phyloP scores from a whole-genome alignment of 2,329 filamentous ascomycete species.

The Colletotrichum costaricense region DNA sequence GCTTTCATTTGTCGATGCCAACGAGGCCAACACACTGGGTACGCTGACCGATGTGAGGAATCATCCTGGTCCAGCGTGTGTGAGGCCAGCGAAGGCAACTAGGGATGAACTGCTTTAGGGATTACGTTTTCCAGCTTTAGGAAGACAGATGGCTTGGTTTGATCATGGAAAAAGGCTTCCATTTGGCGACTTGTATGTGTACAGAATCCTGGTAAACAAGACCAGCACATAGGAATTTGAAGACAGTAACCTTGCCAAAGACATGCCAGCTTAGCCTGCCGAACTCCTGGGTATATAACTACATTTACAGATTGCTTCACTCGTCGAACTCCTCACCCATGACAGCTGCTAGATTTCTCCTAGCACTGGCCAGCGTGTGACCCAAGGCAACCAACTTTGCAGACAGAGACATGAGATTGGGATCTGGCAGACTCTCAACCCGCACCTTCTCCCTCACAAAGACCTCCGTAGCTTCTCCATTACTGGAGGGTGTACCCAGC shows the following conservation, averaged over 20 bases:
- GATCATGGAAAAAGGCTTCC: not conserved
- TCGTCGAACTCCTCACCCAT: slow-evolving; percentile 71
- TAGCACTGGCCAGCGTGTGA: slow-evolving; percentile 76
- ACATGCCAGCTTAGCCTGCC: not conserved
- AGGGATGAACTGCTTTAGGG: not conserved
- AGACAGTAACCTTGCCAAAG: slow-evolving; percentile 8
- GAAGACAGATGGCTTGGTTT: not conserved
- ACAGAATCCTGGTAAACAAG: slow-evolving; percentile 24
- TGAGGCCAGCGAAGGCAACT: not conserved
- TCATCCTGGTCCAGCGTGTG: not conserved
- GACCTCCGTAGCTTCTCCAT: slow-evolving; percentile 66
- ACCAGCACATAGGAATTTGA: slow-evolving; percentile 34
- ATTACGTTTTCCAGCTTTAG: not conserved
- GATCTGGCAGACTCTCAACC: slow-evolving; percentile 85
- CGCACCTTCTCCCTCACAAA: slow-evolving; percentile 90
- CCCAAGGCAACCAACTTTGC: slow-evolving; percentile 85
- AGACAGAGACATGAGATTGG: slow-evolving; percentile 83
- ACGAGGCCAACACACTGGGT: not conserved
- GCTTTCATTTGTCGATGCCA: slow-evolving; percentile 1
- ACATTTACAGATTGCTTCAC: slow-evolving; percentile 17
- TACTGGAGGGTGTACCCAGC: slow-evolving; percentile 26
- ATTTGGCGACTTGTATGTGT: slow-evolving; percentile 24
- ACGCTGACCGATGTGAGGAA: not conserved
- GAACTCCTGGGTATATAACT: slow-evolving; percentile 40
- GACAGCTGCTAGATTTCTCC: slow-evolving; percentile 79